Conservation (phyloP, 192 early-diverging fungal species). For the Lobulomyces angularis region DNA sequence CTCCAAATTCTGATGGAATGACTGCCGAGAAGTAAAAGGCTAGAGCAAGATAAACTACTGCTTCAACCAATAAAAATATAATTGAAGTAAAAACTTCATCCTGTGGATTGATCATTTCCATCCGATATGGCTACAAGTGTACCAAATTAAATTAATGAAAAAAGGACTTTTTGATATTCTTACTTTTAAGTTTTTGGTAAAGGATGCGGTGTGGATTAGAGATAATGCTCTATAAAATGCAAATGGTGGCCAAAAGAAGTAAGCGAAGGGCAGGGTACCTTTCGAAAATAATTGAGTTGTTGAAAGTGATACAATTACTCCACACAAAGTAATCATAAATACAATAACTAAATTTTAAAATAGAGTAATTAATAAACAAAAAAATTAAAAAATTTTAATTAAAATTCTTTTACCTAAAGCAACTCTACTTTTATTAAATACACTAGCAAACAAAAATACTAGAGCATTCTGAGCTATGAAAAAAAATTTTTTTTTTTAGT, state of each 20-base stretch:
- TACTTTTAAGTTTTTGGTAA: slow-evolving; percentile 7
- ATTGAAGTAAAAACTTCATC: slow-evolving; percentile 29
- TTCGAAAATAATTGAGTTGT: slow-evolving; percentile 18
- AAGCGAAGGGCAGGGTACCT: slow-evolving; percentile 14
- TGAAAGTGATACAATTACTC: slow-evolving; percentile 28
- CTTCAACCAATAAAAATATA: slow-evolving; percentile 33
- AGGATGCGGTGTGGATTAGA: slow-evolving; percentile 21
- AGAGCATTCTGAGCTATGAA: slow-evolving; percentile 32
- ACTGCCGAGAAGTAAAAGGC: slow-evolving; percentile 30
- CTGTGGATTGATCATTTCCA: slow-evolving; percentile 31
- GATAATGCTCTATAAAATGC: slow-evolving; percentile 36
- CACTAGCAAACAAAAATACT: slow-evolving; percentile 31
- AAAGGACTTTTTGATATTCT: background rate
- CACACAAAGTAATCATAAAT: slow-evolving; percentile 31
- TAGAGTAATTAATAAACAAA: too few species aligned
- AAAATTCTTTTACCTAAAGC: too few species aligned
- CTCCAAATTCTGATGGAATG: slow-evolving; percentile 53
- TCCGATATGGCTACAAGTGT: slow-evolving; percentile 34
- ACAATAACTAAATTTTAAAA: slow-evolving; percentile 30
- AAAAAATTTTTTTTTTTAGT: too few species aligned
- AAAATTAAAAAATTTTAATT: too few species aligned
- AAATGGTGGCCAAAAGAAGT: slow-evolving; percentile 43
- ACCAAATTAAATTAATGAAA: background rate
- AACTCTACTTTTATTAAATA: slow-evolving; percentile 38
- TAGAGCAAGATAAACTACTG: slow-evolving; percentile 24